A percentile compares a stretch with the other conserved stretches of the same genome.
Conservation (phyloP, 2,329 filamentous ascomycete species). For the Salinomyces thailandicus region DNA sequence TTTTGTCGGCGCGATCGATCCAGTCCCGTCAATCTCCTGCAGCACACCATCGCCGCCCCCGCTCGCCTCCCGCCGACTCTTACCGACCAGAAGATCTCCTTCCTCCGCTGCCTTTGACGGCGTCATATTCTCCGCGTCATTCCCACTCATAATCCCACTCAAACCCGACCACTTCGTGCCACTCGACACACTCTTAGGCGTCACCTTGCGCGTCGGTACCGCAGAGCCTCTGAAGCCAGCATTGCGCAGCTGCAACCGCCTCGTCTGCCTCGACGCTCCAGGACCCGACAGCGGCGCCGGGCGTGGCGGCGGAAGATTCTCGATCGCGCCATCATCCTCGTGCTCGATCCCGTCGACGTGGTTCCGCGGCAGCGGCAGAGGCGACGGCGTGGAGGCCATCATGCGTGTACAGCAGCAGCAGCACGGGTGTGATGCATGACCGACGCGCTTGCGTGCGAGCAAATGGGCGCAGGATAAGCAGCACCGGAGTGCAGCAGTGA, state of each 20-base stretch:
- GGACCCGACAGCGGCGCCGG: conserved; percentile 10
- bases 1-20: conserved; percentile 8
- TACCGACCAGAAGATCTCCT: no score
- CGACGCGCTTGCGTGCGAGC: neutral
- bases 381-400: no score
- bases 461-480: neutral
- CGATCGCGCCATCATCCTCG: no score
- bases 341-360: no score
- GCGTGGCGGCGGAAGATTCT: no score
- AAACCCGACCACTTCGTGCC: conserved; percentile 13
- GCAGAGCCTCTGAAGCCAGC: conserved; percentile 25
- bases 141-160: conserved; percentile 4
- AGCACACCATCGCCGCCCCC: no score
- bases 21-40: conserved; percentile 19
- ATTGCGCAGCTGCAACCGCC: conserved; percentile 26
- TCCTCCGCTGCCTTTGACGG: conserved; percentile 9
- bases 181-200: conserved; percentile 19
- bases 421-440: no score
- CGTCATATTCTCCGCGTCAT: conserved; percentile 10
- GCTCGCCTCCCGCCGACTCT: conserved; percentile 10
- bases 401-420: no score
- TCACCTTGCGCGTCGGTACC: conserved; percentile 23
- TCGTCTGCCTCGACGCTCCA: conserved; percentile 17
- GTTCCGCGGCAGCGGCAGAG: no score
- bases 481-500: no score